Evolutionary conservation across 2,329 filamentous ascomycete species (phyloP), one percentile per base, ranked within the genome.

Genomic region (Scedosporium minutisporum): DNA sequence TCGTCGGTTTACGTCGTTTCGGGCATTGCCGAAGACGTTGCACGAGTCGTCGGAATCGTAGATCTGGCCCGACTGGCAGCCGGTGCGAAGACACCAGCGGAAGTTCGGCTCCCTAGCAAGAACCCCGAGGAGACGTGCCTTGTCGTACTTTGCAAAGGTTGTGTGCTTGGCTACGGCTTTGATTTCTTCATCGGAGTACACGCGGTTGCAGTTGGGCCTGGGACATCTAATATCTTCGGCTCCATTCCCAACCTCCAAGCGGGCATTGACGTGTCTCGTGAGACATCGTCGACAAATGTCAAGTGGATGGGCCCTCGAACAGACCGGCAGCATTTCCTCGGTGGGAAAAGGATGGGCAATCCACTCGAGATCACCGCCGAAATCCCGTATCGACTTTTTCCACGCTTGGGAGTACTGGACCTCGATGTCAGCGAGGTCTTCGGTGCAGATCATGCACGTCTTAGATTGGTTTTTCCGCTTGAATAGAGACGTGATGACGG

Each of bases 61-160:
- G 23, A 68, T 60, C n/a, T 68, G 64, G 2, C 69, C 69, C 12
- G 63, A 62, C 0, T 63, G 41, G 65, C 69, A 71, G 10, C 64
- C 65, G 6, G 65, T 58, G 23, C 66, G 63, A 5, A 71, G 64
- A 41, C 70, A 71, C 69, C 70, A 69, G 9, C 66, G 64, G 63
- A 69, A 69, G 62, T 62, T 62, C 1, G 65, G 65, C 4, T 63
- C 58, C 2, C 27, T 23, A 7, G 62, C 27, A 1, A 67, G 55
- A 29, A 48, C 58, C 6, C n/a, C 21, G 18, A 63, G 46, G 9
- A 65, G 61, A 3, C 62, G 51, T 3, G 65, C 46, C 27, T 59
- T 57, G 53, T 68, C 65, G 63, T 68, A 68, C 6, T 57, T 51
- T 10, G 61, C 63, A 41, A 62, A 65, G 3, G 63, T 63, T 21